Base-by-base conservation (phyloP, 371 early-diverging fungal species). In the Gilbertella persicaria region DNA sequence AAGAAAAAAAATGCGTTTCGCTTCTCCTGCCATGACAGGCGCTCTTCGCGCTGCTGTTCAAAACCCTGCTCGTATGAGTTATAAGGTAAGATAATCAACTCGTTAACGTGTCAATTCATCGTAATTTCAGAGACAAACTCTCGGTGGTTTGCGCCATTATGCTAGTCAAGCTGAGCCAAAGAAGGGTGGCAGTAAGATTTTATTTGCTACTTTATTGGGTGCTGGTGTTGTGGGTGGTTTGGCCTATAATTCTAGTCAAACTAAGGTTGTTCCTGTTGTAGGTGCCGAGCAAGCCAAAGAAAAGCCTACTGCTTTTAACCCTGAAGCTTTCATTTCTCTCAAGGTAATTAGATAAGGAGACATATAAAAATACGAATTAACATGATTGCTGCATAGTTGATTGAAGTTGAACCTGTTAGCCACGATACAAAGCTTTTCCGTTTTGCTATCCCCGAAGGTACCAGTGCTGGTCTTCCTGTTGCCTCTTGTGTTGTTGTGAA, bases 391-490 rank as follows among this genome's bases (percentile, higher is more conserved):
- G 25, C 12, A 16, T 53, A 69, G 72, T 67, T 94, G 56, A 61
- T 76, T 64, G 80, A 76, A 55, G 67, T 83, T 23, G 50, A 79
- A 41, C 66, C 77, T 12, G 67, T 94, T 57, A 88, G 75, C 67
- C 90, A 87, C 68, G 87, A 95, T 71, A 94, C 95, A 12, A 80
- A 78, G 19, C 60, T 79, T 30, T 93, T 85, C 78, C 84, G 92
- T 17, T 95, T 97, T 55, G 87, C 75, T 23, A 78, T 96, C 49
- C 89, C 88, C 49, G 74, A 71, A 45, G 82, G 69, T 37, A 85
- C 85, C 43, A 73, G 74, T 40, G 79, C 83, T 58, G 89, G 84
- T 29, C 67, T 96, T 55, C 84, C 87, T 29, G 82, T 91, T 13
- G 87, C 95, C 5, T 90, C 92, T 45, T 92, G 90, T 62, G 75